Percentiles rank a stretch among this genome's conserved stretches.
These are phyloP conservation scores for Nectriaceae sp. DNA, from an alignment of 2,329 filamentous ascomycete species.

Conservation along the genomic window DNA sequence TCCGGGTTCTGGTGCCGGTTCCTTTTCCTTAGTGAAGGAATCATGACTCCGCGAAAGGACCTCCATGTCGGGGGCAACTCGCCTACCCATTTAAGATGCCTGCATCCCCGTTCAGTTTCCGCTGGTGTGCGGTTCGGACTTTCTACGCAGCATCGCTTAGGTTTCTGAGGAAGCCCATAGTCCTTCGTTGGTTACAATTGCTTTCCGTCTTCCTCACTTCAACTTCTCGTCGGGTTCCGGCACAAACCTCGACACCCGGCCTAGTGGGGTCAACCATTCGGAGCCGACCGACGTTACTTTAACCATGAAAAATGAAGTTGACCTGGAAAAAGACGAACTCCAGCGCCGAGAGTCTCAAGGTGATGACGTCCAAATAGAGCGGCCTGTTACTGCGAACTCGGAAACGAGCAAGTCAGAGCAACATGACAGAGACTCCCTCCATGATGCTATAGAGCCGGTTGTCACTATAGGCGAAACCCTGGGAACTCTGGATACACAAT, in stretches of 20 bases:
- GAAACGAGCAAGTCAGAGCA: conserved; percentile 14
- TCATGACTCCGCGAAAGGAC: not conserved
- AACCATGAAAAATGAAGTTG: not conserved
- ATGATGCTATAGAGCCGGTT: conserved; percentile 18
- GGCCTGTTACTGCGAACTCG: conserved; percentile 16
- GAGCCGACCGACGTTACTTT: conserved; percentile 15
- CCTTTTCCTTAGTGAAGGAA: not conserved
- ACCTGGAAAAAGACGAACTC: not conserved
- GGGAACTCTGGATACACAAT: conserved; percentile 25
- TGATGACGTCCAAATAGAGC: not conserved
- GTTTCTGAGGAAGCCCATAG: no score
- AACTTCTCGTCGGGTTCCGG: no score
- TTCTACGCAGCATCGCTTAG: no score
- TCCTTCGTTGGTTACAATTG: no score
- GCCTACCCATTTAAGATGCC: not conserved
- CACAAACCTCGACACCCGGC: conserved; percentile 4
- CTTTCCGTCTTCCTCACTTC: no score
- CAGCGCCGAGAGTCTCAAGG: conserved; percentile 2
- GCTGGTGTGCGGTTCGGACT: not conserved
- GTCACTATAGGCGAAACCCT: conserved; percentile 23
- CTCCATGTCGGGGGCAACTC: not conserved
- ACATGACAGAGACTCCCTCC: not conserved
- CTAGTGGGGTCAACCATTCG: conserved; percentile 21
- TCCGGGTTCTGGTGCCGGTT: not conserved
- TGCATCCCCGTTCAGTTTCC: not conserved